Conservation (phyloP, 805 yeast genomes). For the Wickerhamomyces chaumierensis region DNA sequence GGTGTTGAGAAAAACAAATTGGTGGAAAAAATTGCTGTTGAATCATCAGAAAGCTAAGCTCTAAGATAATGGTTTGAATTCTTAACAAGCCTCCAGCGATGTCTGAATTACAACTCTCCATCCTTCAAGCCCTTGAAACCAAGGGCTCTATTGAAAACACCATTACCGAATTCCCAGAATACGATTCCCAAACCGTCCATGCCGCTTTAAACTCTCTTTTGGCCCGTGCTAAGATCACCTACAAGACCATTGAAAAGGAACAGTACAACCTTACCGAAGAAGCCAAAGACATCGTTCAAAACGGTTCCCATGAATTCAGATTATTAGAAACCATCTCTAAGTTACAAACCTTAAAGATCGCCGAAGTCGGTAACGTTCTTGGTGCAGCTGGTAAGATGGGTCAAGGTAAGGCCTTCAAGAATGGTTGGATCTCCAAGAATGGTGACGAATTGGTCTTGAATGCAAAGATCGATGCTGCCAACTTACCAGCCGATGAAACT, state of each 20-base stretch:
- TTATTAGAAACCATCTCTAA: constrained; percentile 65
- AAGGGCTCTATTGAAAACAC: constrained; percentile 62
- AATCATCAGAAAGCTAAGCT: not conserved
- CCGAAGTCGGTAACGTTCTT: constrained; percentile 61
- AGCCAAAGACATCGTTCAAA: constrained; percentile 63
- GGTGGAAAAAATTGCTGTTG: not conserved
- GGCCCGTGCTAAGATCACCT: constrained; percentile 73
- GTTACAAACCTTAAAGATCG: constrained; percentile 70
- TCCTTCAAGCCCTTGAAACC: constrained; percentile 56
- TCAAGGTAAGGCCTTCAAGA: constrained; percentile 95
- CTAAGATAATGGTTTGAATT: not conserved
- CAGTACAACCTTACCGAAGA: constrained; percentile 68
- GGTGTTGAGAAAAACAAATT: not conserved
- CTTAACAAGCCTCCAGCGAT: constrained; percentile 20
- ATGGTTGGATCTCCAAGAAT: constrained; percentile 89
- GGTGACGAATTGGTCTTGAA: constrained; percentile 66
- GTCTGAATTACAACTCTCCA: constrained; percentile 56
- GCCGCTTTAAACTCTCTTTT: constrained; percentile 81
- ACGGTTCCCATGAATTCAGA: constrained; percentile 88
- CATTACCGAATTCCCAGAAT: constrained; percentile 49
- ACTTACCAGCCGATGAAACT: constrained; percentile 54
- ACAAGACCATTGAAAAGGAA: constrained; percentile 64
- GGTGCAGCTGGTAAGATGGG: constrained; percentile 86
- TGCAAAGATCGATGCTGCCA: constrained; percentile 32
- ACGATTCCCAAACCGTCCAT: constrained; percentile 54